These are phyloP conservation scores for Alternaria metachromatica DNA, from an alignment of 2,329 filamentous ascomycete genomes.

Conservation along the genomic window DNA sequence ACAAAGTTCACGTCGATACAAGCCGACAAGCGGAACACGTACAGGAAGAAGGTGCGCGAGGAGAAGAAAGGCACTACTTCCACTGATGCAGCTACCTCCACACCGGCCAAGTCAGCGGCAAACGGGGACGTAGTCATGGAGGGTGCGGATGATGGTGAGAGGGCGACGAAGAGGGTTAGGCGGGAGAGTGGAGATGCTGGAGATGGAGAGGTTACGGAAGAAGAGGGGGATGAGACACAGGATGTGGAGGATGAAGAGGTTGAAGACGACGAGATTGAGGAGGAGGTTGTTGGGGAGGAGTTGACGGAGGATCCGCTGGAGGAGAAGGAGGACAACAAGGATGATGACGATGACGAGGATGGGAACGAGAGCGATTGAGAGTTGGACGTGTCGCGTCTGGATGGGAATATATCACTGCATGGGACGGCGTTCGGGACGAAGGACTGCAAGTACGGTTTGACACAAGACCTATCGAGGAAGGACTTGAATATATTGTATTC, in stretches of 20 bases:
- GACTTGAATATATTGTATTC: not conserved
- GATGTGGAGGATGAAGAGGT: slow-evolving; percentile 60
- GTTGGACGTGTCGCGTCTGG: not conserved
- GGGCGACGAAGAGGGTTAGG: slow-evolving; percentile 59
- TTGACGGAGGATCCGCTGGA: slow-evolving; percentile 52
- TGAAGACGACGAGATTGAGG: slow-evolving; percentile 61
- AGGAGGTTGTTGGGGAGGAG: slow-evolving; percentile 61
- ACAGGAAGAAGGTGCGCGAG: slow-evolving; percentile 72
- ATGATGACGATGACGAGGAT: slow-evolving; percentile 59
- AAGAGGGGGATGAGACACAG: slow-evolving; percentile 49
- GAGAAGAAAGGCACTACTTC: slow-evolving; percentile 57
- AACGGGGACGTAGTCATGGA: slow-evolving; percentile 8
- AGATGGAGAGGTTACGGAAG: slow-evolving; percentile 48
- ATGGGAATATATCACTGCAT: slow-evolving; percentile 30
- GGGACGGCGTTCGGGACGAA: slow-evolving; percentile 32
- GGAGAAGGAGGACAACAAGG: slow-evolving; percentile 54
- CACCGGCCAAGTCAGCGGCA: slow-evolving; percentile 1
- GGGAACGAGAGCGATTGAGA: slow-evolving; percentile 58
- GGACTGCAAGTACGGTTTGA: not conserved
- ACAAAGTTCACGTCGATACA: slow-evolving; percentile 77
- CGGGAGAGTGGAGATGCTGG: slow-evolving; percentile 44
- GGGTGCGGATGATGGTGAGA: slow-evolving; percentile 47
- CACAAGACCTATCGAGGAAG: not conserved
- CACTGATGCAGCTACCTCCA: not conserved
- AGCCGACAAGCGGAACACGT: slow-evolving; percentile 75